A percentile compares a stretch with the other conserved stretches of the same genome.
phyloP scores from a whole-genome alignment of 108 stramenopile genomes.

The Pseudonitzschia multiseries region DNA sequence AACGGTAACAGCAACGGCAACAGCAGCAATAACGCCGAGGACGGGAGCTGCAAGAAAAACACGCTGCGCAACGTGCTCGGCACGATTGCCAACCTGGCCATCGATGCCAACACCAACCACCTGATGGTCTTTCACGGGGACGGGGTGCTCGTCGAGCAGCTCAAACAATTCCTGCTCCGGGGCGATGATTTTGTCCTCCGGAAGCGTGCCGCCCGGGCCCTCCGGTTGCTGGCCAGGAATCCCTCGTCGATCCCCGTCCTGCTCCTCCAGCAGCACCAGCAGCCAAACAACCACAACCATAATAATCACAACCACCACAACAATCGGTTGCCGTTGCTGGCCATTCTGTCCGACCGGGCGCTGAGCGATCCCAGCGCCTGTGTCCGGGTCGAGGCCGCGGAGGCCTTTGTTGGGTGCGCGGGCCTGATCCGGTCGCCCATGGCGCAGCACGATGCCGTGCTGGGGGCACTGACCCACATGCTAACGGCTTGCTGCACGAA shows the following conservation, averaged over 20 bases:
- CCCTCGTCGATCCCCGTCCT: slow-evolving; percentile 5
- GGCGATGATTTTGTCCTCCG: slow-evolving; percentile 34
- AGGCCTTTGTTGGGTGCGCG: slow-evolving; percentile 44
- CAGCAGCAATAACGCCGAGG: not conserved
- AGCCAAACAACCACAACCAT: too few relatives aligned
- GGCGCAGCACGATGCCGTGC: slow-evolving; percentile 35
- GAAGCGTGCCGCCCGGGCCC: slow-evolving; percentile 35
- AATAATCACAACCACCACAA: not conserved
- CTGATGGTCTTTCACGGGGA: slow-evolving; percentile 49
- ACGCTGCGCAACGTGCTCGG: slow-evolving; percentile 38
- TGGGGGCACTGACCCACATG: slow-evolving; percentile 37
- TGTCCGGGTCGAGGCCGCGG: slow-evolving; percentile 48
- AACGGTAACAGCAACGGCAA: not conserved
- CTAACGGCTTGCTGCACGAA: not conserved
- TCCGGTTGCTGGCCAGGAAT: slow-evolving; percentile 39
- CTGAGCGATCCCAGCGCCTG: slow-evolving; percentile 32
- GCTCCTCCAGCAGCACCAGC: not conserved
- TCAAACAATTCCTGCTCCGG: slow-evolving; percentile 25
- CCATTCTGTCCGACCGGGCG: slow-evolving; percentile 35
- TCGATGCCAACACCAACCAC: slow-evolving; percentile 39
- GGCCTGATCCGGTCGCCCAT: slow-evolving; percentile 27
- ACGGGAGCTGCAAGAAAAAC: slow-evolving; percentile 1
- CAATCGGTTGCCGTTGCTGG: slow-evolving; percentile 16
- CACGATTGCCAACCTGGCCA: slow-evolving; percentile 40
- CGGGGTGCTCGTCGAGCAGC: slow-evolving; percentile 37